phyloP scores from a whole-genome alignment of 1,284 basidiomycete genomes.

The Earliella scabrosa region DNA sequence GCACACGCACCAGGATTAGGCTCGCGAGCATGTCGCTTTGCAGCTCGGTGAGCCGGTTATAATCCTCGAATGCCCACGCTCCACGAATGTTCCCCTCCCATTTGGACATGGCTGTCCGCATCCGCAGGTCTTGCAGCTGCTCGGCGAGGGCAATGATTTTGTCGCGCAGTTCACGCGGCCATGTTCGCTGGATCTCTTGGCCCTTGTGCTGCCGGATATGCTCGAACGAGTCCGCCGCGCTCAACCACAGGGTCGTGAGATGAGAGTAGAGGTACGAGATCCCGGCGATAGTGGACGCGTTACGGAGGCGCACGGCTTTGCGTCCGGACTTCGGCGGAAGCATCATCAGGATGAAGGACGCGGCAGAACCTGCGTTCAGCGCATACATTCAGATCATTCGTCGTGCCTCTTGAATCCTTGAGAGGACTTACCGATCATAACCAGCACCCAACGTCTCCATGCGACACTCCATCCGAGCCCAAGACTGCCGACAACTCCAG shows the following conservation, averaged over 20 bases:
- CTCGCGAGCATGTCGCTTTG: conserved; percentile 48
- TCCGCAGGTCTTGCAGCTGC: conserved; percentile 41
- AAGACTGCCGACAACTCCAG: conserved; percentile 45
- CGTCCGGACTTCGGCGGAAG: conserved; percentile 55
- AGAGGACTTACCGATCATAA: conserved; percentile 45
- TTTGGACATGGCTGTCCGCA: conserved; percentile 44
- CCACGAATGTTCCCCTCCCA: conserved; percentile 56
- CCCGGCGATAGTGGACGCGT: conserved; percentile 44
- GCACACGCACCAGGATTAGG: conserved; percentile 42
- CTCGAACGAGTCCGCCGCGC: conserved; percentile 21
- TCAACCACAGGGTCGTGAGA: conserved; percentile 51
- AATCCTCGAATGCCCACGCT: conserved; percentile 53
- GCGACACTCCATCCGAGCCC: conserved; percentile 59
- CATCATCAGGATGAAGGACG: conserved; percentile 53
- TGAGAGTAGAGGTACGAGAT: conserved; percentile 46
- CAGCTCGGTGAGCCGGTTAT: conserved; percentile 43
- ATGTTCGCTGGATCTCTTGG: conserved; percentile 15
- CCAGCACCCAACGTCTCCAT: conserved; percentile 53
- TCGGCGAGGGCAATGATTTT: conserved; percentile 39
- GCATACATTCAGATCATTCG: not conserved
- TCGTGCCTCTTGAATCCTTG: not conserved
- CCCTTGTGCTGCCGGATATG: conserved; percentile 7
- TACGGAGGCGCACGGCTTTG: conserved; percentile 49
- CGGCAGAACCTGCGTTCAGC: conserved; percentile 40
- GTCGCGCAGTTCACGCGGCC: conserved; percentile 35